Evolutionary conservation across 1,139 yeast species (phyloP).

Genomic region (Scheffersomyces insectosa): DNA sequence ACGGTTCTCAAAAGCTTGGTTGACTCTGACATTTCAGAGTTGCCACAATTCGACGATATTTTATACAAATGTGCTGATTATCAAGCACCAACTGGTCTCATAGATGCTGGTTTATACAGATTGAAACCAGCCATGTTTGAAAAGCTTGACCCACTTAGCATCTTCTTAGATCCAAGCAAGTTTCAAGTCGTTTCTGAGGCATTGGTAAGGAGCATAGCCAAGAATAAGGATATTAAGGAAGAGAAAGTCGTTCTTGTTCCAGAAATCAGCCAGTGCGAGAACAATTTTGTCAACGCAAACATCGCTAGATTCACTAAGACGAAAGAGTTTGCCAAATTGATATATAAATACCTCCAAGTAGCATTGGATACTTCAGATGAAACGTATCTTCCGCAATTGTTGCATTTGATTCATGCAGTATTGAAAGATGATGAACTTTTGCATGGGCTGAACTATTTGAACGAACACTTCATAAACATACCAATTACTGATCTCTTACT

Average conservation of each 20-base stretch:
- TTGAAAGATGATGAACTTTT: conserved; percentile 53
- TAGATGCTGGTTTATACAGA: conserved; percentile 44
- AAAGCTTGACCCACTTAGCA: conserved; percentile 39
- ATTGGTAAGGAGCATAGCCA: conserved; percentile 27
- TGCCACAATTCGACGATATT: conserved; percentile 37
- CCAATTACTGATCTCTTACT: conserved; percentile 60
- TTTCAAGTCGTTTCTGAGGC: conserved; percentile 37
- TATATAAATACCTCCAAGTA: conserved; percentile 56
- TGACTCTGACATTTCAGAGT: conserved; percentile 35
- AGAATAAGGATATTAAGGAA: conserved; percentile 28
- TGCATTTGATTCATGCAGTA: conserved; percentile 69
- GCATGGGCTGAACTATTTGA: conserved; percentile 38
- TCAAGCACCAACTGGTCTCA: conserved; percentile 41
- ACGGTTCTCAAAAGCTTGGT: conserved; percentile 44
- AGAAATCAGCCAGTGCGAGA: conserved; percentile 31
- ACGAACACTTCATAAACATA: conserved; percentile 48
- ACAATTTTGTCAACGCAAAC: conserved; percentile 32
- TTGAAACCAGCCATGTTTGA: conserved; percentile 43
- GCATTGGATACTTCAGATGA: conserved; percentile 54
- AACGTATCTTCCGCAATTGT: conserved; percentile 54
- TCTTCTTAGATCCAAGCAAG: conserved; percentile 35
- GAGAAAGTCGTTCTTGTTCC: conserved; percentile 47
- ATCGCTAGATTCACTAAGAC: conserved; percentile 58
- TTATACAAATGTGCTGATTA: conserved; percentile 42
- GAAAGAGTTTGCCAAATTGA: conserved; percentile 51